Evolutionary conservation across 768 basidiomycete species (phyloP).

Genomic region (Mrakia blollopis): DNA sequence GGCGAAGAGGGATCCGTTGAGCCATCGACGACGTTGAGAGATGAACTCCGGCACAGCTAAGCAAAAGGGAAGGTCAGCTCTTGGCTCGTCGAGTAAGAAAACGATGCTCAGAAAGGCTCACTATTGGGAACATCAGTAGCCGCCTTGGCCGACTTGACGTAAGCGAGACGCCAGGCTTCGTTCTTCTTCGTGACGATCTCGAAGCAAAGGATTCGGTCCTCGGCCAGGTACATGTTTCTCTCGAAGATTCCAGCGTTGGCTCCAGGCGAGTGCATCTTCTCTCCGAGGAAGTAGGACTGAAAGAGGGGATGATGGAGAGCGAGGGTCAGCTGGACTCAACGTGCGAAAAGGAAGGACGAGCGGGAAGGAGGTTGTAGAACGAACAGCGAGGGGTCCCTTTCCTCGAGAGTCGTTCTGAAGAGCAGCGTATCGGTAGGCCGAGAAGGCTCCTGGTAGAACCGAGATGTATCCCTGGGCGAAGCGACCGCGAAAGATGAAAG

Average conservation of each 20-base stretch:
- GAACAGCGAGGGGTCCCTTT: not conserved
- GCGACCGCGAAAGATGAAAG: not conserved
- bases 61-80: constrained; percentile 59
- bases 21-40: constrained; percentile 89
- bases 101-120: constrained; percentile 38
- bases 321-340: too few relatives aligned
- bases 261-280: constrained; percentile 61
- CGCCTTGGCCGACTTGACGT: constrained; percentile 91
- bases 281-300: constrained; percentile 83
- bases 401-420: constrained; percentile 54
- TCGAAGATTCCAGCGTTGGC: constrained; percentile 86
- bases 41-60: constrained; percentile 84
- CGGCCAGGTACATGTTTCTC: constrained; percentile 77
- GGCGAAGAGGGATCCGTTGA: constrained; percentile 89
- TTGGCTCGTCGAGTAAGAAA: not conserved
- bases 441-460: constrained; percentile 26
- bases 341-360: not conserved
- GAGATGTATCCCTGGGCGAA: constrained; percentile 46
- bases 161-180: constrained; percentile 86
- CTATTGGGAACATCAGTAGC: constrained; percentile 79
- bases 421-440: constrained; percentile 60
- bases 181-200: constrained; percentile 90
- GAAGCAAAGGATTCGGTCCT: constrained; percentile 84
- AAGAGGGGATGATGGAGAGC: not conserved
- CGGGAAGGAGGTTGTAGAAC: not conserved